phyloP scores from a whole-genome alignment of 306 rosid genomes.

The Aeschynomene evenia region DNA sequence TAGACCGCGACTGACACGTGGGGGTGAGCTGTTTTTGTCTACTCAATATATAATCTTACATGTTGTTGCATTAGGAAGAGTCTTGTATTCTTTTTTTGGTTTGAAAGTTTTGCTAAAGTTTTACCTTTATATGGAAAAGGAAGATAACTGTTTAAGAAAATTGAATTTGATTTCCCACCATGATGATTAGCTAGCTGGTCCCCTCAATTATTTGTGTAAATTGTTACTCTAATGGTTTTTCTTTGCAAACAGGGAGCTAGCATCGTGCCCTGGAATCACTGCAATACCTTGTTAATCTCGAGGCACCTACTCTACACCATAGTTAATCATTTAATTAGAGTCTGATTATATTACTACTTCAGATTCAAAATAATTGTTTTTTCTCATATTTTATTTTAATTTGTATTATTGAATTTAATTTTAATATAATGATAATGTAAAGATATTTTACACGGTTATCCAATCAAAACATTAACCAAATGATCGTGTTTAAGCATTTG shows the following conservation, averaged over 20 bases:
- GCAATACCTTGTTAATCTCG: neutral
- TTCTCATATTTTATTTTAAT: too few relatives aligned
- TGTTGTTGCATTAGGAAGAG: too few relatives aligned
- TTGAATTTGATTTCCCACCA: slow-evolving; percentile 9
- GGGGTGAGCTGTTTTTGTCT: slow-evolving; percentile 15
- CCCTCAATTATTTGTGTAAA: slow-evolving; percentile 20
- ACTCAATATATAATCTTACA: neutral
- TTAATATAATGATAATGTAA: too few relatives aligned
- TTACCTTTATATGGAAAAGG: neutral
- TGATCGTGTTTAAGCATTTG: too few relatives aligned
- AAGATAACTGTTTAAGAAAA: neutral
- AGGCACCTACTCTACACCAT: too few relatives aligned
- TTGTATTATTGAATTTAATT: too few relatives aligned
- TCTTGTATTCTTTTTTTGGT: neutral
- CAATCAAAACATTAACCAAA: too few relatives aligned
- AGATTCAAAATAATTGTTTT: too few relatives aligned
- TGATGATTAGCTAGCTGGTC: slow-evolving; percentile 2
- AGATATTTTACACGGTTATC: too few relatives aligned
- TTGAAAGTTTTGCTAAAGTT: neutral
- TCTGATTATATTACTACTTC: too few relatives aligned
- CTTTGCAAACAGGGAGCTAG: neutral
- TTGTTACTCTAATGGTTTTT: neutral
- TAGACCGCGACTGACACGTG: slow-evolving; percentile 28
- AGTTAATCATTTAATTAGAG: too few relatives aligned
- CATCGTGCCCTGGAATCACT: neutral